Evolutionary conservation across 306 rosid species (phyloP).

Genomic region (Leucaena leucocephala): DNA sequence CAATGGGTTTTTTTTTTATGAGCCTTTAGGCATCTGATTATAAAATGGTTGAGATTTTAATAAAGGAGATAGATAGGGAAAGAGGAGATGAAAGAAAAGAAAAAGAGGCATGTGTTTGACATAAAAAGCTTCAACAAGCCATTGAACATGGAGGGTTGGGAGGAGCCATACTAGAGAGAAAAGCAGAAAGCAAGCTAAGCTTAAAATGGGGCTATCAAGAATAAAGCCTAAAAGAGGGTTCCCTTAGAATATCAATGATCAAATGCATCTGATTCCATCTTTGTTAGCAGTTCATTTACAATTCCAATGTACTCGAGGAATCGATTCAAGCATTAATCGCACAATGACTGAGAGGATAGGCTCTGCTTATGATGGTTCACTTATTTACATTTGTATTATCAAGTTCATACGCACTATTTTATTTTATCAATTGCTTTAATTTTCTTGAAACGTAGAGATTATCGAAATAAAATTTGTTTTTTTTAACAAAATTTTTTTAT

Average conservation of each 20-base stretch:
- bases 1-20: conserved; percentile 34
- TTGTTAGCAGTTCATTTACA: conserved; percentile 10
- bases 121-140: conserved; percentile 45
- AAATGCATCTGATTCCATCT: conserved; percentile 46
- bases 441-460: too few species aligned
- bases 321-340: too few species aligned
- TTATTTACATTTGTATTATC: not conserved
- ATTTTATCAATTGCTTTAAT: too few species aligned
- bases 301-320: not conserved
- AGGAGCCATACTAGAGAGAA: conserved; percentile 43
- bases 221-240: conserved; percentile 53
- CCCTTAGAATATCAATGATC: conserved; percentile 54
- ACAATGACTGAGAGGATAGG: too few species aligned
- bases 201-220: conserved; percentile 47
- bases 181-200: conserved; percentile 50
- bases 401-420: too few species aligned
- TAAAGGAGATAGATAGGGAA: conserved; percentile 40
- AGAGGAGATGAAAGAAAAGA: conserved; percentile 47
- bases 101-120: conserved; percentile 51
- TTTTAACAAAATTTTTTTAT: too few species aligned
- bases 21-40: conserved; percentile 41
- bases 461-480: too few species aligned
- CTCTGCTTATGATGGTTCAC: not conserved
- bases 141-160: conserved; percentile 46
- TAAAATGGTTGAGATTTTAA: conserved; percentile 52